These are phyloP conservation scores for Solanum bulbocastanum DNA, from an alignment of 257 asterid genomes.

Conservation along the genomic window DNA sequence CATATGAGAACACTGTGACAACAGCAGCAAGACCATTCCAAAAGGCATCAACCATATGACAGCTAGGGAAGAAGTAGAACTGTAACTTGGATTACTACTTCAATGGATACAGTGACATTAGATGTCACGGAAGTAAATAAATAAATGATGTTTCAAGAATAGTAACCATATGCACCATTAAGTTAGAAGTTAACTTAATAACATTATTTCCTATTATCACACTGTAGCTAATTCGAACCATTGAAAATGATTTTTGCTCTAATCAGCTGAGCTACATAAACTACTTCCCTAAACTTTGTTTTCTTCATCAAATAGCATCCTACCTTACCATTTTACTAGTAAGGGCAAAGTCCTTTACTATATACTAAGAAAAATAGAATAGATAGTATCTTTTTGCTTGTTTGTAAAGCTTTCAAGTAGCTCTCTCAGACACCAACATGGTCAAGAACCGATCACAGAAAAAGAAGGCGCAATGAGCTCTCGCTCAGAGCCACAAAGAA, in stretches of 20 bases:
- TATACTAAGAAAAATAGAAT: neutral
- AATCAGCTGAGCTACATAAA: neutral
- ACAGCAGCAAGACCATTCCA: neutral
- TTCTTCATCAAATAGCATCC: neutral
- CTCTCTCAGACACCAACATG: neutral
- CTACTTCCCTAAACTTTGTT: neutral
- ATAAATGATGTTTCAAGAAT: neutral
- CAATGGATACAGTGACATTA: neutral
- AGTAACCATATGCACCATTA: neutral
- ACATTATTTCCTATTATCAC: neutral
- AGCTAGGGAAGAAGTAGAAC: neutral
- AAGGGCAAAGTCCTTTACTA: neutral
- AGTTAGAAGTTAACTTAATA: neutral
- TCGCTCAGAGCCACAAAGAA: neutral
- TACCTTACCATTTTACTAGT: neutral
- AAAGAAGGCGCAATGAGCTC: neutral
- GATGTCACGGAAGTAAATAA: neutral
- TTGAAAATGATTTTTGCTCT: neutral
- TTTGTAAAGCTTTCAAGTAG: neutral
- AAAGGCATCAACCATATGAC: neutral
- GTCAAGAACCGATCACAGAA: neutral
- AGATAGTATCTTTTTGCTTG: neutral
- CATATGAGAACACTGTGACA: neutral
- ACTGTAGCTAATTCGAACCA: neutral
- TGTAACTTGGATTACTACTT: neutral